Evolutionary conservation across 345 rosid species (phyloP), one percentile per base, ranked within the genome.

Genomic region (Laguncularia racemosa): DNA sequence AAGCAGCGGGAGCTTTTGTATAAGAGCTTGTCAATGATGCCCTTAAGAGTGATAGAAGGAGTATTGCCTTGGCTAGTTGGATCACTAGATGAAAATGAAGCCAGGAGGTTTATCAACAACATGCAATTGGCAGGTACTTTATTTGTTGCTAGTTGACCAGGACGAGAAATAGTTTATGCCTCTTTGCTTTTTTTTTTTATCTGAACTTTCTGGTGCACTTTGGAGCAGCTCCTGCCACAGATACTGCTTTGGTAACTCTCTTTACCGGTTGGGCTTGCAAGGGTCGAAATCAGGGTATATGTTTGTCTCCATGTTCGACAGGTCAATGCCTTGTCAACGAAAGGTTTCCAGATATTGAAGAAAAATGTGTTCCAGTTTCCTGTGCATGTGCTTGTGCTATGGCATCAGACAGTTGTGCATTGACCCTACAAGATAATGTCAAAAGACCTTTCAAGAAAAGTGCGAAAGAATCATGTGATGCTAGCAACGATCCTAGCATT

Each of bases 241-340:
- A 84, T 75, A 46, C 75, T 61, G 88, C 93, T 65, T 75, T 90
- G 14, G 74, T 87, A 52, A 83, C 92, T 47, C 97, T 90, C 72
- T 87, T 84, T 71, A 76, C 88, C 77, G 95, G 97, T 58, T 90
- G 97, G 97, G 93, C 91, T 63, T 90, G 95, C 87, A 87, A 83
- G 71, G 89, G 93, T 57, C 81, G 83, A 62, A 78, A 68, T 62
- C 83, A 68, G 40, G 83, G 81, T 62, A 69, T 70, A 55, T 90
- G 95, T 60, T 63, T 81, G 75, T 90, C 89, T 64, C 73, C 88
- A 47, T 73, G 67, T 60, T 81, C 70, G 52, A 66, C 54, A 62
- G 84, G 83, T 66, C 72, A 71, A 63, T 90, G 87, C 66, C 79
- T 84, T 53, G 76, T 71, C 52, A 81, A 33, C 9, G 7, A 79